A percentile compares a stretch with the other conserved stretches of the same genome.
Conservation (phyloP, 2,329 filamentous ascomycete species). For the Diaporthe vexans region DNA sequence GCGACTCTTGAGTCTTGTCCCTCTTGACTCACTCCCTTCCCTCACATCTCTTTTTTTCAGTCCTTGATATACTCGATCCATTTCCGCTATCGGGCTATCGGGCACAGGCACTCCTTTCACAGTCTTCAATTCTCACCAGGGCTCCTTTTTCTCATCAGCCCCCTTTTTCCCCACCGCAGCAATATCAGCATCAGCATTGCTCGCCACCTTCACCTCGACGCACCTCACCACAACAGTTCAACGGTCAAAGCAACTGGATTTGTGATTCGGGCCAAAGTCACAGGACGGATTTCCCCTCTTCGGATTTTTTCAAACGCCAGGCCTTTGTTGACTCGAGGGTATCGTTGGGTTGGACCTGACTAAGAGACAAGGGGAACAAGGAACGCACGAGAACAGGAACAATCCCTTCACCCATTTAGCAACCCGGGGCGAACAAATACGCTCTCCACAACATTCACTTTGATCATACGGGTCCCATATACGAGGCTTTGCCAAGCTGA, state of each 20-base stretch:
- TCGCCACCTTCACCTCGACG: background rate
- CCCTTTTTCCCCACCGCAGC: slow-evolving; percentile 14
- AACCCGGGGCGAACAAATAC: slow-evolving; percentile 1
- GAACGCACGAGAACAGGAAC: slow-evolving; percentile 20
- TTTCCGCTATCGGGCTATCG: background rate
- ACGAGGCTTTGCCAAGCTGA: slow-evolving; percentile 1
- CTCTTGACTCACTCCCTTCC: slow-evolving; percentile 30
- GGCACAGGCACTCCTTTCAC: slow-evolving; percentile 24
- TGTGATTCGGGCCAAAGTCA: slow-evolving; percentile 27
- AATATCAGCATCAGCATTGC: slow-evolving; percentile 3
- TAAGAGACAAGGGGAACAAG: slow-evolving; percentile 5
- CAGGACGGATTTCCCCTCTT: slow-evolving; percentile 2
- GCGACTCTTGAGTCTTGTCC: slow-evolving; percentile 4
- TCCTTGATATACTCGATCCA: slow-evolving; percentile 17
- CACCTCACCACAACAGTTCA: background rate
- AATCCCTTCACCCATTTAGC: slow-evolving; percentile 18
- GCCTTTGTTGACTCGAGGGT: slow-evolving; percentile 3
- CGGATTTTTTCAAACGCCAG: background rate
- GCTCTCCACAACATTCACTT: slow-evolving; percentile 29
- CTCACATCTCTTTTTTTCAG: slow-evolving; percentile 26
- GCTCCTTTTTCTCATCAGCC: slow-evolving; percentile 30
- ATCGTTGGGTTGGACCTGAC: background rate
- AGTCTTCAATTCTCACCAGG: slow-evolving; percentile 4
- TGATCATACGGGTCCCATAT: slow-evolving; percentile 10
- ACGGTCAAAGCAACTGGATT: slow-evolving; percentile 31